phyloP scores from a whole-genome alignment of 106 monocot species.

The Dendrobium chrysotoxum region DNA sequence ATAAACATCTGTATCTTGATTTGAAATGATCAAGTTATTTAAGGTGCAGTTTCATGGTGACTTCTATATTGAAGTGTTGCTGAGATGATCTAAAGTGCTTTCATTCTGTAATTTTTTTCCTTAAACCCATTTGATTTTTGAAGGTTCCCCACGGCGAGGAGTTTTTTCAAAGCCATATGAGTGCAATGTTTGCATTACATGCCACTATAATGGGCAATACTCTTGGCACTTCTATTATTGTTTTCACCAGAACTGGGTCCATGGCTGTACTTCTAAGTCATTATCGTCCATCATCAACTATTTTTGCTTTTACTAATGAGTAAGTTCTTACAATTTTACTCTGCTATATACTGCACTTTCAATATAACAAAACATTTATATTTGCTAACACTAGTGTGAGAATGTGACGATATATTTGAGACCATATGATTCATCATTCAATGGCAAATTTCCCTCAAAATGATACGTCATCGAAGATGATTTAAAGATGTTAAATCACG shows the following conservation, averaged over 20 bases:
- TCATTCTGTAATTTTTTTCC: background rate
- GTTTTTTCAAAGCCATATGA: slow-evolving; percentile 42
- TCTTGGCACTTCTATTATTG: slow-evolving; percentile 74
- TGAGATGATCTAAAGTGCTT: slow-evolving; percentile 1
- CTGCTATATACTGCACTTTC: background rate
- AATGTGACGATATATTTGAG: background rate
- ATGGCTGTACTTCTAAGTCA: slow-evolving; percentile 93
- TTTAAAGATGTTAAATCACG: background rate
- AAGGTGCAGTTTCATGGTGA: background rate
- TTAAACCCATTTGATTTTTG: slow-evolving; percentile 4
- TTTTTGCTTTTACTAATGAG: slow-evolving; percentile 92
- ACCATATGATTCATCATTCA: background rate
- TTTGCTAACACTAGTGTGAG: background rate
- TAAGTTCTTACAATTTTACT: slow-evolving; percentile 25
- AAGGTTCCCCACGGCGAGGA: slow-evolving; percentile 37
- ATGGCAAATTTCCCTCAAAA: background rate
- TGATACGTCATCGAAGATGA: background rate
- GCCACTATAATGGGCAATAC: slow-evolving; percentile 75
- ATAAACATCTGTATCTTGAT: background rate
- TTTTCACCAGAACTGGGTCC: slow-evolving; percentile 93
- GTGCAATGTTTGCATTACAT: slow-evolving; percentile 88
- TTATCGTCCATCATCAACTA: slow-evolving; percentile 61
- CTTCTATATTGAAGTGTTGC: background rate
- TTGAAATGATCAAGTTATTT: background rate
- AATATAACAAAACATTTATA: background rate